Conservation (phyloP, 2,329 filamentous ascomycete species). For the Pleurostoma richardsiae region DNA sequence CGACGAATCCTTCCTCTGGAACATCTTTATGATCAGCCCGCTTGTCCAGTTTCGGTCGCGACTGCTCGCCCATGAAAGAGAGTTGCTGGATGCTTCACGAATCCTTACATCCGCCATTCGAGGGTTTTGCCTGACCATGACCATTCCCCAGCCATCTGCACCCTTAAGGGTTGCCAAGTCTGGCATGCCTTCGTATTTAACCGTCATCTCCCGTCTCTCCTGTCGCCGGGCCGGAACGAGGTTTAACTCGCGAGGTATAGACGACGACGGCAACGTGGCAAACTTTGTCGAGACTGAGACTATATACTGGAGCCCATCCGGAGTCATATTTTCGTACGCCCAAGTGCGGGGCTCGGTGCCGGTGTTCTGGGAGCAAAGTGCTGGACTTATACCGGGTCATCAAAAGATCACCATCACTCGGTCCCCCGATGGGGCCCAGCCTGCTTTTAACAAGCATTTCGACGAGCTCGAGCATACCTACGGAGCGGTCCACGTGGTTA, state of each 20-base stretch:
- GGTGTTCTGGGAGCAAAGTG: constrained; percentile 93
- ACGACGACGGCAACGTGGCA: constrained; percentile 94
- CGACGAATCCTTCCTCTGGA: constrained; percentile 92
- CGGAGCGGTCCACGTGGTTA: constrained; percentile 87
- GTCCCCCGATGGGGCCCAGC: constrained; percentile 85
- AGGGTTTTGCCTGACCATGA: constrained; percentile 84
- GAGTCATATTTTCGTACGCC: constrained; percentile 83
- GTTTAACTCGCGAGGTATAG: constrained; percentile 95
- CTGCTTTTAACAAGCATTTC: constrained; percentile 94
- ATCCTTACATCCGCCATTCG: constrained; percentile 92
- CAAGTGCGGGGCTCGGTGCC: constrained; percentile 92
- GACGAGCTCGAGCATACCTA: constrained; percentile 81
- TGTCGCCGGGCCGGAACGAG: constrained; percentile 87
- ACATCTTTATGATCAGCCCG: constrained; percentile 96
- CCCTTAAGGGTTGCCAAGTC: constrained; percentile 61
- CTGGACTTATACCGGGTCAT: constrained; percentile 82
- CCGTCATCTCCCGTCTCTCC: constrained; percentile 85
- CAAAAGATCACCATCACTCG: constrained; percentile 92
- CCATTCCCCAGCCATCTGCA: constrained; percentile 71
- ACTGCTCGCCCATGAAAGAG: constrained; percentile 68
- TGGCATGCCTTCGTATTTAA: constrained; percentile 77
- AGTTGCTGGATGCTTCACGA: constrained; percentile 76
- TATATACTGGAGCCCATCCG: constrained; percentile 76
- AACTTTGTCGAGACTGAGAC: constrained; percentile 99
- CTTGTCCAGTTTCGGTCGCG: constrained; percentile 84